Evolutionary conservation across 352 stramenopile genomes (phyloP).

Genomic region (Poterioochromonas sp.): DNA sequence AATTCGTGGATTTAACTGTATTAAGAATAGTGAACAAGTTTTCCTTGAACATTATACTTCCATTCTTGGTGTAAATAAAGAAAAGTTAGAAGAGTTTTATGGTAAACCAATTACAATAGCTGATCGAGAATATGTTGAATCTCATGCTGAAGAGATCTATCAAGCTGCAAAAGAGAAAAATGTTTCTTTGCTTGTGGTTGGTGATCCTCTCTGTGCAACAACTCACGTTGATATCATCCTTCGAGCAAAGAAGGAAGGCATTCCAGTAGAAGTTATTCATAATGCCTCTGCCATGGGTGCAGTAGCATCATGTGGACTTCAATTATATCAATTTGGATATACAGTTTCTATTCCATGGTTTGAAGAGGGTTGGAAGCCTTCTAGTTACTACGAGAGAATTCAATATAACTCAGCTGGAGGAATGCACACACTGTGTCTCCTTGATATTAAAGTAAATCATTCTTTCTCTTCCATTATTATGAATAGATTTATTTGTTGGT

Average conservation of each 20-base stretch:
- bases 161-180: constrained; percentile 72
- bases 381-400: constrained; percentile 97
- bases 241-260: constrained; percentile 76
- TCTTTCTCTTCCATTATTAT: not conserved
- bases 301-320: constrained; percentile 82
- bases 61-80: constrained; percentile 63
- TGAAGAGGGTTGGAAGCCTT: constrained; percentile 80
- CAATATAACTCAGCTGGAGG: constrained; percentile 78
- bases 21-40: constrained; percentile 83
- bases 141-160: constrained; percentile 88
- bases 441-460: constrained; percentile 92
- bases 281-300: constrained; percentile 98
- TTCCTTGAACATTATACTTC: constrained; percentile 98
- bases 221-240: constrained; percentile 97
- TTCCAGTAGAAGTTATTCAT: constrained; percentile 91
- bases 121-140: constrained; percentile 91
- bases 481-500: constrained; percentile 48
- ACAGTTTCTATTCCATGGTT: constrained; percentile 98
- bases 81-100: constrained; percentile 79
- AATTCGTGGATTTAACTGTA: constrained; percentile 83
- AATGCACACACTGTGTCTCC: constrained; percentile 94
- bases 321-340: constrained; percentile 96
- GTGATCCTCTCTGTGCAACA: constrained; percentile 91
- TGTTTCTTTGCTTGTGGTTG: constrained; percentile 94
- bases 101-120: constrained; percentile 63